phyloP scores from a whole-genome alignment of 805 yeast species.

The Limtongia smithiae region DNA sequence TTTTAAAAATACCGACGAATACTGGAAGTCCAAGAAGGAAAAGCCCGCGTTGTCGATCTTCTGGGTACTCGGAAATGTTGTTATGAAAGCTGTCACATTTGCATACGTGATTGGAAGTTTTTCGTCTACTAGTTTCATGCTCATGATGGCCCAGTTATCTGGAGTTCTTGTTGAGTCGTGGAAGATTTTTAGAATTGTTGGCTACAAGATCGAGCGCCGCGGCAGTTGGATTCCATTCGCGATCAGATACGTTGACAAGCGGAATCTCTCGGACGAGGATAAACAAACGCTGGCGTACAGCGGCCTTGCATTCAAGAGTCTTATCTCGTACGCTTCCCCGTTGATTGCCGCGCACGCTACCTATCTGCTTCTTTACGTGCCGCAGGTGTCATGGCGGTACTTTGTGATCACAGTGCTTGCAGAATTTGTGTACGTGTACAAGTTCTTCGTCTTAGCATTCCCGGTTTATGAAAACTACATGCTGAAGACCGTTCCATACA shows the following conservation, averaged over 20 bases:
- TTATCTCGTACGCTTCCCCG: slow-evolving; percentile 41
- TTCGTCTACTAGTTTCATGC: slow-evolving; percentile 42
- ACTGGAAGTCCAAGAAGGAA: slow-evolving; percentile 43
- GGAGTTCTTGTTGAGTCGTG: slow-evolving; percentile 44
- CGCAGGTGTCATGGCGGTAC: slow-evolving; percentile 45
- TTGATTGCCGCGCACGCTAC: slow-evolving; percentile 39
- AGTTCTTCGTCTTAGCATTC: slow-evolving; percentile 43
- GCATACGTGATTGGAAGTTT: slow-evolving; percentile 41
- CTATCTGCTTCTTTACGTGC: slow-evolving; percentile 40
- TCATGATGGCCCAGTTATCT: slow-evolving; percentile 39
- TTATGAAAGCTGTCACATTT: slow-evolving; percentile 42
- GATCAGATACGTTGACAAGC: slow-evolving; percentile 37
- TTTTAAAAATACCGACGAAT: slow-evolving; percentile 43
- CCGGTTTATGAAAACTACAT: slow-evolving; percentile 44
- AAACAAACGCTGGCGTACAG: slow-evolving; percentile 43
- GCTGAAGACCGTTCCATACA: slow-evolving; percentile 44
- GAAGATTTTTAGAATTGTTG: slow-evolving; percentile 42
- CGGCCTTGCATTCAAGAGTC: slow-evolving; percentile 40
- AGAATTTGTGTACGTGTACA: slow-evolving; percentile 44
- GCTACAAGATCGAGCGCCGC: slow-evolving; percentile 32
- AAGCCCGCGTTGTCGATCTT: slow-evolving; percentile 43
- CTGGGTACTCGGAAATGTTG: slow-evolving; percentile 41
- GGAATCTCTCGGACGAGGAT: slow-evolving; percentile 40
- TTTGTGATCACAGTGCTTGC: slow-evolving; percentile 42
- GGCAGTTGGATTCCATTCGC: slow-evolving; percentile 29